Percentiles rank a stretch among this genome's conserved stretches.
phyloP scores from a whole-genome alignment of 2,329 filamentous ascomycete genomes.

The Bipolaris zeicola region DNA sequence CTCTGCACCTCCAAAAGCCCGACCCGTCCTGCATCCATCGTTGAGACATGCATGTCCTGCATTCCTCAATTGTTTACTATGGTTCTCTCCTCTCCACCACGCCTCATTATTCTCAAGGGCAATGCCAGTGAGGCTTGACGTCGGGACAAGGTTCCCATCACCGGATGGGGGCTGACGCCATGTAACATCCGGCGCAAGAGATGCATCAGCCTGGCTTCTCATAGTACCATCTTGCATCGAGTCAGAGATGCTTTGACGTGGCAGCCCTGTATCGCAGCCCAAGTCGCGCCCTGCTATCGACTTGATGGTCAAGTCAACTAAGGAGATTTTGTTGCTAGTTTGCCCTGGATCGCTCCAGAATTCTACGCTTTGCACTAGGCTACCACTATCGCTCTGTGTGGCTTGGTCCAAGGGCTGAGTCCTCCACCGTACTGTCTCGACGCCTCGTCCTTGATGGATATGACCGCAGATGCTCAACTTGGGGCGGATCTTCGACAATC shows the following conservation, averaged over 20 bases:
- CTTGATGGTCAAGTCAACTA: conserved; percentile 64
- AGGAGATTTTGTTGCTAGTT: conserved; percentile 64
- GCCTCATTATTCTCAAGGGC: conserved; percentile 31
- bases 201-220: conserved; percentile 29
- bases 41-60: conserved; percentile 11
- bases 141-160: conserved; percentile 27
- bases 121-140: conserved; percentile 25
- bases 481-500: conserved; percentile 67
- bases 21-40: conserved; percentile 4
- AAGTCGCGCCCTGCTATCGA: conserved; percentile 40
- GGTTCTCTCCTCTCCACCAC: conserved; percentile 16
- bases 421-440: conserved; percentile 67
- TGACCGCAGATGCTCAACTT: conserved; percentile 72
- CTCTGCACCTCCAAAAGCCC: conserved; percentile 28
- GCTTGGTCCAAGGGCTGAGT: conserved; percentile 17
- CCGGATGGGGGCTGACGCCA: conserved; percentile 26
- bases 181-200: conserved; percentile 4
- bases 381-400: conserved; percentile 23
- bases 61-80: conserved; percentile 20
- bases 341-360: conserved; percentile 65
- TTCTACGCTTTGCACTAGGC: conserved; percentile 53
- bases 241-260: conserved; percentile 35
- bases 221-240: conserved; percentile 5
- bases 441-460: conserved; percentile 71
- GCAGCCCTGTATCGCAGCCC: conserved; percentile 33